These are phyloP conservation scores for Plasmodium vivax DNA, from an alignment of 169 alveolate species.

Conservation along the genomic window DNA sequence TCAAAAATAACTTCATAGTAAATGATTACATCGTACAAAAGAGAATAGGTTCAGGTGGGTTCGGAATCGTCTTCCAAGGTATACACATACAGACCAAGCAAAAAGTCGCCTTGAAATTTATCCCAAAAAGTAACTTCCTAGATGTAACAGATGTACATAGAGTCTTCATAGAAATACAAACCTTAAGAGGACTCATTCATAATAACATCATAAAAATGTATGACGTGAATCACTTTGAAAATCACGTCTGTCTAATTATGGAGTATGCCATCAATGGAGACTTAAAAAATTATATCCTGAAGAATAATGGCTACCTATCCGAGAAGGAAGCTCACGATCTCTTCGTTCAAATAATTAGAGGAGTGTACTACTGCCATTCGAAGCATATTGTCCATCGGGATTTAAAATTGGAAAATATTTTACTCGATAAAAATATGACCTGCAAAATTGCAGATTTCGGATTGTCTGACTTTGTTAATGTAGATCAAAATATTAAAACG, in stretches of 20 bases:
- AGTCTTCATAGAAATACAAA: conserved; percentile 79
- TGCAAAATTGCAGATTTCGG: conserved; percentile 75
- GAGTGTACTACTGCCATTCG: conserved; percentile 86
- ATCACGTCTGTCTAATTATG: conserved; percentile 80
- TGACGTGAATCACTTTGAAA: conserved; percentile 81
- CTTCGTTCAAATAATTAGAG: conserved; percentile 83
- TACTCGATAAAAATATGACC: conserved; percentile 74
- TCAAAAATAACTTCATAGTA: conserved; percentile 59
- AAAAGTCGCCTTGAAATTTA: conserved; percentile 83
- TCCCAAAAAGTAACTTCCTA: conserved; percentile 77
- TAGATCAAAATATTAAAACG: conserved; percentile 76
- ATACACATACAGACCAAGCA: conserved; percentile 80
- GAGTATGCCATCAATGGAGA: conserved; percentile 81
- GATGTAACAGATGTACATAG: conserved; percentile 79
- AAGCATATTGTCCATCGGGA: conserved; percentile 87
- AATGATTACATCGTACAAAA: conserved; percentile 65
- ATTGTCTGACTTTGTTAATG: conserved; percentile 78
- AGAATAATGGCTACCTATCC: conserved; percentile 79
- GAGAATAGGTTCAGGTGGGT: conserved; percentile 72
- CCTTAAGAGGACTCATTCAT: conserved; percentile 77
- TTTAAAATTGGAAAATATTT: conserved; percentile 81
- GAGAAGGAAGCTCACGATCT: conserved; percentile 78
- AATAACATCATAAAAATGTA: conserved; percentile 79
- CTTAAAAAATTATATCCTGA: conserved; percentile 77
- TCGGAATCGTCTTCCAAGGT: conserved; percentile 77